Evolutionary conservation across 192 early-diverging fungal species (phyloP).

Genomic region (Entomortierella chlamydospora): DNA sequence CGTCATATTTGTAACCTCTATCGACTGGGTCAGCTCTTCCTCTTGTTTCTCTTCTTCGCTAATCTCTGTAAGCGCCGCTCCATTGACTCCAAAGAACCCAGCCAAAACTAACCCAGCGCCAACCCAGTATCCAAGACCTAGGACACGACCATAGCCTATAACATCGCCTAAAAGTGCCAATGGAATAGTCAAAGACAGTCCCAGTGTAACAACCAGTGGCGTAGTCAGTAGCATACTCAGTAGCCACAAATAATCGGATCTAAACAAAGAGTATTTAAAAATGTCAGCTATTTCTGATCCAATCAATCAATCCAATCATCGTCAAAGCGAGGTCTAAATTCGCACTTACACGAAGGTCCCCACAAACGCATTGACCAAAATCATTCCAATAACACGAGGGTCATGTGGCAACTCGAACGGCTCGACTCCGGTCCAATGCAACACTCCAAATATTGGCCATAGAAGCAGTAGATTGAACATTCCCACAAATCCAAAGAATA

Average conservation of each 20-base stretch:
- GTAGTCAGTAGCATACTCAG: conserved; percentile 83
- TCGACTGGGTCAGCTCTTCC: neutral
- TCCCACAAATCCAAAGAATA: conserved; percentile 86
- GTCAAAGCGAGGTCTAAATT: too few relatives aligned
- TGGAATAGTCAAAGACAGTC: conserved; percentile 76
- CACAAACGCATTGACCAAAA: conserved; percentile 77
- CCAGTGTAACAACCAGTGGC: conserved; percentile 83
- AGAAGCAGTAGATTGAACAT: conserved; percentile 74
- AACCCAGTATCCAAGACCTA: conserved; percentile 67
- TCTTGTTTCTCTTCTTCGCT: neutral
- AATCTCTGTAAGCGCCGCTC: conserved; percentile 28
- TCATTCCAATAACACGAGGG: conserved; percentile 67
- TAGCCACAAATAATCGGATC: conserved; percentile 87
- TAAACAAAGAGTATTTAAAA: too few relatives aligned
- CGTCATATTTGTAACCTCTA: neutral
- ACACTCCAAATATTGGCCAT: conserved; percentile 72
- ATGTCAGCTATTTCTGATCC: too few relatives aligned
- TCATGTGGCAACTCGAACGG: conserved; percentile 69
- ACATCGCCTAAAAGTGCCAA: conserved; percentile 68
- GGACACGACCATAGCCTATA: conserved; percentile 68
- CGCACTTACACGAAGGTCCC: conserved; percentile 78
- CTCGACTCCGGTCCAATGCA: conserved; percentile 74
- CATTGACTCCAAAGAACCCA: conserved; percentile 78
- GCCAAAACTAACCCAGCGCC: conserved; percentile 74
- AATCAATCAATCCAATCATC: too few relatives aligned